Conservation (phyloP, 164 flowering plant species). For the Chloranthus sessilifolius region DNA sequence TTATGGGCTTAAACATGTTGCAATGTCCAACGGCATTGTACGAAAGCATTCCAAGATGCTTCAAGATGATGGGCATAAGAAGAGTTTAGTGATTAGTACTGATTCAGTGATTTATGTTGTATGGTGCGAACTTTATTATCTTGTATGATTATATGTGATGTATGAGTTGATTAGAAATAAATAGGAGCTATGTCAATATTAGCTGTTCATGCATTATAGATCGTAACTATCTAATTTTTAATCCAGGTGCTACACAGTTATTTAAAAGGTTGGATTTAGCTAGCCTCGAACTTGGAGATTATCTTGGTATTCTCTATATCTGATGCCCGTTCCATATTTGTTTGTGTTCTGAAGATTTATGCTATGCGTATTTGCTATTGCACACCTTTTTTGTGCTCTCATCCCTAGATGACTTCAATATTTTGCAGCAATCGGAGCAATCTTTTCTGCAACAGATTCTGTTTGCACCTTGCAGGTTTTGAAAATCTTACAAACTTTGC, state of each 20-base stretch:
- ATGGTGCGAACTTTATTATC: no score
- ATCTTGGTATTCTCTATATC: conserved; percentile 66
- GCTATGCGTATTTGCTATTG: background rate
- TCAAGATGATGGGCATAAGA: no score
- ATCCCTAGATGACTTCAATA: conserved; percentile 9
- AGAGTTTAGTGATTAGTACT: no score
- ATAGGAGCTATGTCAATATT: no score
- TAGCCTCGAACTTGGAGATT: conserved; percentile 59
- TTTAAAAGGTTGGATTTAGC: conserved; percentile 57
- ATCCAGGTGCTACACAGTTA: conserved; percentile 56
- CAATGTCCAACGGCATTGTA: no score
- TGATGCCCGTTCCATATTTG: background rate
- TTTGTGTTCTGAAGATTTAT: background rate
- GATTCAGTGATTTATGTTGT: no score
- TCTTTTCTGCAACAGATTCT: conserved; percentile 86
- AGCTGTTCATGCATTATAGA: no score
- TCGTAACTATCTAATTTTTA: conserved; percentile 4
- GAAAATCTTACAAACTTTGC: conserved; percentile 3
- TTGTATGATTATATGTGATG: no score
- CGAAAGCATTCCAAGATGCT: no score
- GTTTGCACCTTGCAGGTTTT: conserved; percentile 82
- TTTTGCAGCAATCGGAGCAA: conserved; percentile 66
- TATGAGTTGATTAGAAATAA: no score
- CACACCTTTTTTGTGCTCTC: conserved; percentile 8
- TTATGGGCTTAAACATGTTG: no score